Conservation (phyloP, 2,329 filamentous ascomycete genomes). For the Pseudogymnoascus sp. region DNA sequence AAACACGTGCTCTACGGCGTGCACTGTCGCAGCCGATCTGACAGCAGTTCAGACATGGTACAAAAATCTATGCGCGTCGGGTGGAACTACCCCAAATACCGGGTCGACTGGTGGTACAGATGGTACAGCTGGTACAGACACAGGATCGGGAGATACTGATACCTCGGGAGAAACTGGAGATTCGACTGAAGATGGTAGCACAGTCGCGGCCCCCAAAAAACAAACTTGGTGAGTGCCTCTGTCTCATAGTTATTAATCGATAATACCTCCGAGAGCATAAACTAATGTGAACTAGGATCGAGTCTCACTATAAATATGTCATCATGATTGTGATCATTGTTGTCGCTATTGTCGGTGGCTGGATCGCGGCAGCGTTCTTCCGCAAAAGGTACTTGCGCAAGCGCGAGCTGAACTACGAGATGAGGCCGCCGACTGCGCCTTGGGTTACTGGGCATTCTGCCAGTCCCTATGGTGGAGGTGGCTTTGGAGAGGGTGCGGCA, state of each 20-base stretch:
- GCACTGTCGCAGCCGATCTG: conserved; percentile 35
- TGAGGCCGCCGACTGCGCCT: conserved; percentile 27
- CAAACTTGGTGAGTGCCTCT: neutral
- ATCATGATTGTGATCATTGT: conserved; percentile 70
- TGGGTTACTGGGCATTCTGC: conserved; percentile 17
- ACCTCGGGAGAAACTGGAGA: neutral
- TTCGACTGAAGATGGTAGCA: conserved; percentile 1
- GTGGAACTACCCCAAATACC: conserved; percentile 15
- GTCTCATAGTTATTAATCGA: neutral
- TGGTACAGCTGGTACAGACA: neutral
- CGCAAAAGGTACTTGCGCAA: conserved; percentile 66
- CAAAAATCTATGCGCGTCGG: conserved; percentile 51
- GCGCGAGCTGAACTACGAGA: conserved; percentile 44
- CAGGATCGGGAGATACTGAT: neutral
- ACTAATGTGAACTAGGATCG: conserved; percentile 42
- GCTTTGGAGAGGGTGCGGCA: neutral
- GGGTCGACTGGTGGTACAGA: neutral
- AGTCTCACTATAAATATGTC: conserved; percentile 69
- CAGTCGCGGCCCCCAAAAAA: neutral
- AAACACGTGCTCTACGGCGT: neutral
- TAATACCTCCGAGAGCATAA: neutral
- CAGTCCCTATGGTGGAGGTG: neutral
- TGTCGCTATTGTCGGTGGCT: conserved; percentile 58
- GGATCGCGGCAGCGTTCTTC: conserved; percentile 60
- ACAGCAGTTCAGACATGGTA: conserved; percentile 62